Percentiles rank a stretch among this genome's conserved stretches.
These are phyloP conservation scores for Rosa hybrid DNA, from an alignment of 331 rosid species.

Conservation along the genomic window DNA sequence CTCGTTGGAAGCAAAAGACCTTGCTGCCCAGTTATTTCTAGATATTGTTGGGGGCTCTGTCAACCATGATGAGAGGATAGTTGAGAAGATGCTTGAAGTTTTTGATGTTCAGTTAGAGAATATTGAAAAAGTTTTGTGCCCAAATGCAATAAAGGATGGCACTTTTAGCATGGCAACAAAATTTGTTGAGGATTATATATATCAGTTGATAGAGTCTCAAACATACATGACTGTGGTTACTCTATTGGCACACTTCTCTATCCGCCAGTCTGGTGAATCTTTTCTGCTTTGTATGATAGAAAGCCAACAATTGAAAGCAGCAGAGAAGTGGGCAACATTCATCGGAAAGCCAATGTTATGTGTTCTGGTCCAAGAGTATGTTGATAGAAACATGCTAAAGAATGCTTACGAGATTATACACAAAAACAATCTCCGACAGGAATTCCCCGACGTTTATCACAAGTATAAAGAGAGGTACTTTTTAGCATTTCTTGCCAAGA, in stretches of 20 bases:
- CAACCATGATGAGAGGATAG: constrained; percentile 67
- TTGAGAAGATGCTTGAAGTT: constrained; percentile 64
- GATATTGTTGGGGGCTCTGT: constrained; percentile 64
- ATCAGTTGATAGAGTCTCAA: constrained; percentile 57
- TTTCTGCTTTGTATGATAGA: constrained; percentile 70
- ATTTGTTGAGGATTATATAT: constrained; percentile 59
- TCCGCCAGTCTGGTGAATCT: constrained; percentile 56
- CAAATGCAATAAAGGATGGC: constrained; percentile 37
- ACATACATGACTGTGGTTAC: constrained; percentile 69
- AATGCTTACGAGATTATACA: constrained; percentile 68
- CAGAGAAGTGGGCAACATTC: constrained; percentile 94
- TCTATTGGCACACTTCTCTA: constrained; percentile 75
- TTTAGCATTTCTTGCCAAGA: background rate
- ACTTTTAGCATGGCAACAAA: constrained; percentile 49
- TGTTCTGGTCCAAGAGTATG: constrained; percentile 61
- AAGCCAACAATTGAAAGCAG: constrained; percentile 72
- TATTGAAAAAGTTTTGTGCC: constrained; percentile 62
- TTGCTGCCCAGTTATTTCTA: constrained; percentile 68
- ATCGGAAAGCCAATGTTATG: constrained; percentile 80
- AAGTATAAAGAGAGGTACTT: constrained; percentile 82
- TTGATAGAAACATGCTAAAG: constrained; percentile 68
- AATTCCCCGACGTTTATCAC: constrained; percentile 76
- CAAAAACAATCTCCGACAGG: constrained; percentile 72
- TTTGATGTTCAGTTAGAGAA: constrained; percentile 62
- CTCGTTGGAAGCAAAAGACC: constrained; percentile 49